A percentile compares a stretch with the other conserved stretches of the same genome.
phyloP scores from a whole-genome alignment of 1,139 yeast species.

The Geotrichum macrosporum region DNA sequence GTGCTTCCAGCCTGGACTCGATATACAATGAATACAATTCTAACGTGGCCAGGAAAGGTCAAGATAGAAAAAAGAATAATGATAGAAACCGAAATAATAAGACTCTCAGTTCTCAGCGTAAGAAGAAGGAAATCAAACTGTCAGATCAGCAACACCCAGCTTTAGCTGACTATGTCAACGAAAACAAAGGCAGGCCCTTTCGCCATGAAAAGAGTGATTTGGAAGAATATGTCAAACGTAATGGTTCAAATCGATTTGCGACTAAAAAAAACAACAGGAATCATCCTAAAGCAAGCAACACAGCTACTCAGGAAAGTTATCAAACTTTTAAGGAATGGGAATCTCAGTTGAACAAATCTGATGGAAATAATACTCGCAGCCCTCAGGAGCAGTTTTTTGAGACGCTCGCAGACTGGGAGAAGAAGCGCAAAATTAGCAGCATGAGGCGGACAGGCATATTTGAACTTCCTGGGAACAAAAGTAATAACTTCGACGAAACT shows the following conservation, averaged over 20 bases:
- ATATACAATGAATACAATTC: slow-evolving; percentile 12
- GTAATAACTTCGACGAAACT: no score
- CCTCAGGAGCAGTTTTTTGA: slow-evolving; percentile 9
- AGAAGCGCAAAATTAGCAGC: background rate
- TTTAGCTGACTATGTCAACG: slow-evolving; percentile 8
- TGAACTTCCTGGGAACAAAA: no score
- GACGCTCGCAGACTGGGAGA: slow-evolving; percentile 5
- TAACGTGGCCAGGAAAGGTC: slow-evolving; percentile 2
- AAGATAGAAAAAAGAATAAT: background rate
- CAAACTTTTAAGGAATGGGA: no score
- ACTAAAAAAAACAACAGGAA: no score
- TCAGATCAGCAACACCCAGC: slow-evolving; percentile 7
- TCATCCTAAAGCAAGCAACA: no score
- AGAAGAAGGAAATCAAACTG: slow-evolving; percentile 10
- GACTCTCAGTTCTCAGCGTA: slow-evolving; percentile 1
- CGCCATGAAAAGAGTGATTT: no score
- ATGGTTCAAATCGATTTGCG: no score
- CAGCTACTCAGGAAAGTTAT: no score
- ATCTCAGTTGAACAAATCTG: background rate
- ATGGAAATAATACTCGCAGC: background rate
- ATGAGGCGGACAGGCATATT: no score
- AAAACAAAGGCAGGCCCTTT: no score
- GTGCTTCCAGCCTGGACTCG: slow-evolving; percentile 9
- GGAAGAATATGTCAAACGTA: no score
- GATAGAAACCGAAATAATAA: background rate